Conservation (phyloP, 108 stramenopile species). For the Skeletonema potamos region DNA sequence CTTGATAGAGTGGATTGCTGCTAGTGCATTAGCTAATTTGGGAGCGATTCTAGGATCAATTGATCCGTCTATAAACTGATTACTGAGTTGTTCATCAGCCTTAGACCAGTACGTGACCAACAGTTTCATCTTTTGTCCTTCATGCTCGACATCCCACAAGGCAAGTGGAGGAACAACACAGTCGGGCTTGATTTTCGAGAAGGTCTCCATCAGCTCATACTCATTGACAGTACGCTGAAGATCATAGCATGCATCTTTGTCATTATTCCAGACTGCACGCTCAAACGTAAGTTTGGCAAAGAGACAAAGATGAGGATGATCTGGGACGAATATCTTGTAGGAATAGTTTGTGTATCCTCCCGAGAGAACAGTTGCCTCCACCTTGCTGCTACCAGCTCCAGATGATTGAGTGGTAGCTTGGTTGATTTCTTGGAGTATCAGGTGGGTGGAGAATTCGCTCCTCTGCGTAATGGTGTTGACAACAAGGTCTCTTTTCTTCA, state of each 20-base stretch:
- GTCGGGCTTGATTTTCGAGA: slow-evolving; percentile 17
- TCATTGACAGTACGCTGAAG: slow-evolving; percentile 36
- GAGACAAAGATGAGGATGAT: slow-evolving; percentile 21
- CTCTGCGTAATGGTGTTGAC: slow-evolving; percentile 8
- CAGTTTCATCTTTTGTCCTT: slow-evolving; percentile 50
- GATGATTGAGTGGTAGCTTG: neutral
- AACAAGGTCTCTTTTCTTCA: slow-evolving; percentile 5
- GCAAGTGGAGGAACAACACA: slow-evolving; percentile 30
- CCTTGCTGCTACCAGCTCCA: slow-evolving; percentile 11
- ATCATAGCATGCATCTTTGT: slow-evolving; percentile 16
- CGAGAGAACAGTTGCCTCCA: slow-evolving; percentile 13
- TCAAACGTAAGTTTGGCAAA: slow-evolving; percentile 43
- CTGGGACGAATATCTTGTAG: slow-evolving; percentile 27
- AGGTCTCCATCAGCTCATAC: slow-evolving; percentile 26
- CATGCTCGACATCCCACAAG: slow-evolving; percentile 26
- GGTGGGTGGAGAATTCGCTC: slow-evolving; percentile 7
- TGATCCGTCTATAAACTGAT: slow-evolving; percentile 53
- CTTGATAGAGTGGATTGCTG: slow-evolving; percentile 37
- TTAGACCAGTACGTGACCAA: slow-evolving; percentile 52
- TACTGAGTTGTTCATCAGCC: slow-evolving; percentile 45
- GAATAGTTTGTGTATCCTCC: slow-evolving; percentile 41
- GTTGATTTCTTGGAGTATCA: slow-evolving; percentile 14
- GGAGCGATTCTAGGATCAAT: slow-evolving; percentile 52
- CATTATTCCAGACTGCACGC: slow-evolving; percentile 39
- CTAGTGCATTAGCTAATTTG: slow-evolving; percentile 45